phyloP scores from a whole-genome alignment of 495 filamentous ascomycete genomes.

The Trichodelitschia bisporula region DNA sequence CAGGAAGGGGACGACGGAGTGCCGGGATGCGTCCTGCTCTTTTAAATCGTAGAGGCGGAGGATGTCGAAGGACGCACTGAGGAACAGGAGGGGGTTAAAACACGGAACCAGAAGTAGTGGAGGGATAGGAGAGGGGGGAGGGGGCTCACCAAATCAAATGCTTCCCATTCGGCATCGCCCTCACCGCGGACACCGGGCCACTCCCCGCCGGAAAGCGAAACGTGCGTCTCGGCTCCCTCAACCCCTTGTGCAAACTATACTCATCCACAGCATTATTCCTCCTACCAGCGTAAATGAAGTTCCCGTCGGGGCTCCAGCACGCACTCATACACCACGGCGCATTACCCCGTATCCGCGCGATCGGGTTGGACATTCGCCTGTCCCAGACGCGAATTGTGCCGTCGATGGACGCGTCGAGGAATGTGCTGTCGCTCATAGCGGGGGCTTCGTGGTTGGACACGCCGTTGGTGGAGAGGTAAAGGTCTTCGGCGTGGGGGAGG shows the following conservation, averaged over 20 bases:
- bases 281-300: constrained; percentile 80
- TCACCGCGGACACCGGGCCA: constrained; percentile 65
- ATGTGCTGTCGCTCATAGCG: constrained; percentile 25
- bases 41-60: constrained; percentile 74
- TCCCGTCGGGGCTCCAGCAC: constrained; percentile 93
- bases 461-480: constrained; percentile 3
- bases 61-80: constrained; percentile 77
- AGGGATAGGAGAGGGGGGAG: too few species aligned
- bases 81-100: too few species aligned
- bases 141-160: constrained; percentile 76
- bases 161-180: constrained; percentile 77
- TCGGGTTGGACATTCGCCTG: constrained; percentile 44
- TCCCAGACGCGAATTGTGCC: constrained; percentile 86
- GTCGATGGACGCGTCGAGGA: constrained; percentile 70
- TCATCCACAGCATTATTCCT: constrained; percentile 91
- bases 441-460: neutral
- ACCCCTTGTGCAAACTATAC: constrained; percentile 66
- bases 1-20: constrained; percentile 70
- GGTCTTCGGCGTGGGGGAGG: neutral
- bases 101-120: too few species aligned
- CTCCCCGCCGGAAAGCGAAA: constrained; percentile 81
- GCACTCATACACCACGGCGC: constrained; percentile 97
- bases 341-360: constrained; percentile 54
- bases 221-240: constrained; percentile 45
- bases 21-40: constrained; percentile 30